Evolutionary conservation across 2,329 filamentous ascomycete species (phyloP).

Genomic region (Endothia cerciana): DNA sequence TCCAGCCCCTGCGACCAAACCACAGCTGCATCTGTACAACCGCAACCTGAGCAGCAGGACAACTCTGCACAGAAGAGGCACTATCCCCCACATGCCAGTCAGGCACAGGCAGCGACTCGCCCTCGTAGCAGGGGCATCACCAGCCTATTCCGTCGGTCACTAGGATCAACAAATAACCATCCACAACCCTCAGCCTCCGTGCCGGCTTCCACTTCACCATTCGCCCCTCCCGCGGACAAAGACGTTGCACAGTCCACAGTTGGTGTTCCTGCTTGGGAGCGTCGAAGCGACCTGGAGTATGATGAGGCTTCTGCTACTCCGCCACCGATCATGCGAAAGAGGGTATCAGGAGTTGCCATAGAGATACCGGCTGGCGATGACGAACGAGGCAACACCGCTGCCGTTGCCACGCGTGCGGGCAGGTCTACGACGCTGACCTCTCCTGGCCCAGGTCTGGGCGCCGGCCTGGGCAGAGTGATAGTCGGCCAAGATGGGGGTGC

Average conservation of each 20-base stretch:
- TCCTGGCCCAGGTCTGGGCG: conserved; percentile 21
- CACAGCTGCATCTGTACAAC: conserved; percentile 29
- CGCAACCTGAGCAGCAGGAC: conserved; percentile 38
- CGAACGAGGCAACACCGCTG: not conserved
- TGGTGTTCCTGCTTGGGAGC: conserved; percentile 24
- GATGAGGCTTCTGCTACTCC: conserved; percentile 27
- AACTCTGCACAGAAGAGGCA: conserved; percentile 35
- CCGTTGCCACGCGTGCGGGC: not conserved
- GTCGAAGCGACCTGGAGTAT: conserved; percentile 10
- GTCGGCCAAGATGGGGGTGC: conserved; percentile 21
- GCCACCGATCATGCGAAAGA: conserved; percentile 28
- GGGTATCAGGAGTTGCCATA: not conserved
- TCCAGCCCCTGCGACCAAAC: conserved; percentile 9
- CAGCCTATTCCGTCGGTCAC: conserved; percentile 28
- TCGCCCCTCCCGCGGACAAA: conserved; percentile 16
- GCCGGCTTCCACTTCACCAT: conserved; percentile 19
- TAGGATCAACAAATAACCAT: conserved; percentile 18
- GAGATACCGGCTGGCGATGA: not conserved
- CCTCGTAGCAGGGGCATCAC: conserved; percentile 23
- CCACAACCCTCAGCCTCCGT: conserved; percentile 23
- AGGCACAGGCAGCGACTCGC: conserved; percentile 34
- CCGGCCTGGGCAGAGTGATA: conserved; percentile 21
- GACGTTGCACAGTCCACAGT: conserved; percentile 5
- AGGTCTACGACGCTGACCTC: conserved; percentile 6
- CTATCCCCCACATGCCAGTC: conserved; percentile 30